Evolutionary conservation across 257 asterid genomes (phyloP), one percentile per base, ranked within the genome.

Genomic region (Nicotiana tomentosiformis): DNA sequence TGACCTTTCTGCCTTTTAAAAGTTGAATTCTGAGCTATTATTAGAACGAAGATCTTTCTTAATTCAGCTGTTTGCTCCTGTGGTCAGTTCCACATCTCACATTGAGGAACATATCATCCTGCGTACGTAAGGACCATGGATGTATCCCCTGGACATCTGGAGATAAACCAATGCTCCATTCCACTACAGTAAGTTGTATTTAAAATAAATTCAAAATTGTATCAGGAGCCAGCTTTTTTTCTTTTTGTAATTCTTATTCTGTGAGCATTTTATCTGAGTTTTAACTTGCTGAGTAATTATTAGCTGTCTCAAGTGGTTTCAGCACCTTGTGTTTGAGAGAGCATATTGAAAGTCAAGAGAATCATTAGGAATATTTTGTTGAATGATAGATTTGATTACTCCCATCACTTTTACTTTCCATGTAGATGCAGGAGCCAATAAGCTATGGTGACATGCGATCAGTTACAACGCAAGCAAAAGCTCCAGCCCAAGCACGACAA

Each of bases 401-500:
- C 66, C 26, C 33, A 29, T 83, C 86, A 80, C 46, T 8, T 84
- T 66, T 49, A 49, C 66, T 83, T 85, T 81, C 62, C 81, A 16
- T 77, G 29, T 77, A 92, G 98, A 94, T 61, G 70, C 85, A 78
- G 77, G 86, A 77, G 80, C 84, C 83, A 26, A 88, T 93, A 58
- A 81, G 83, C 87, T 84, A 88, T 82, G 84, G 84, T 82, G 82
- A 53, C 85, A 79, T 85, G 82, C 92, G 98, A 88, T 86, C 89
- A 86, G 58, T 91, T 69, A 85, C 94, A 74, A 87, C 86, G 17
- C 96, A 92, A 89, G 88, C 90, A 86, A 90, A 77, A 55, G 83
- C 90, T 86, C 86, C 94, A 39, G 88, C 91, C 58, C 96, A 88
- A 91, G 86, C 87, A 39, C 91, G 90, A 2, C 74, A 84, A 88